These are phyloP conservation scores for Medicago lupulina DNA, from an alignment of 306 rosid genomes.

Conservation along the genomic window DNA sequence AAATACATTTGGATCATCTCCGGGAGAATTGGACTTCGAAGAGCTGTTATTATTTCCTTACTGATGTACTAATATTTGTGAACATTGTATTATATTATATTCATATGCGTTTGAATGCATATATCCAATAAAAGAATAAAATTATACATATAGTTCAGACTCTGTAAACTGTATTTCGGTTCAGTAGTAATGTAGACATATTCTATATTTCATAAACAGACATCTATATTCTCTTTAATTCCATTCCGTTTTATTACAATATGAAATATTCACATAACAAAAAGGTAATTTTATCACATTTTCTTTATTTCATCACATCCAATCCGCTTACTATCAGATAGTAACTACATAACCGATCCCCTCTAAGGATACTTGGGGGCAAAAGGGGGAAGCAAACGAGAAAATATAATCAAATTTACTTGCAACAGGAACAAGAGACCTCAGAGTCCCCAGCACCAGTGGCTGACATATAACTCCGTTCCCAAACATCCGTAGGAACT, in stretches of 20 bases:
- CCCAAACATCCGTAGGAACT: constrained; percentile 67
- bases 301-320: constrained; percentile 4
- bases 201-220: constrained; percentile 2
- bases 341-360: background rate
- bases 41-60: constrained; percentile 39
- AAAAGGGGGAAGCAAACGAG: constrained; percentile 10
- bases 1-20: constrained; percentile 34
- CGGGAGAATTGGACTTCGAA: constrained; percentile 32
- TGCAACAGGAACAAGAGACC: constrained; percentile 64
- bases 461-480: constrained; percentile 65
- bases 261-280: constrained; percentile 5
- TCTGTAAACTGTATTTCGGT: constrained; percentile 20
- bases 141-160: background rate
- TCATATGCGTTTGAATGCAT: constrained; percentile 25
- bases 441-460: constrained; percentile 46
- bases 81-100: background rate
- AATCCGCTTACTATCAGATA: constrained; percentile 7
- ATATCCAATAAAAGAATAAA: constrained; percentile 40
- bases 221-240: constrained; percentile 1
- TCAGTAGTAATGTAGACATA: constrained; percentile 3
- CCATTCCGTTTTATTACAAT: background rate
- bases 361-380: constrained; percentile 7
- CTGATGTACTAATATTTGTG: constrained; percentile 4
- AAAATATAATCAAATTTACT: constrained; percentile 38
- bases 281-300: constrained; percentile 6